Evolutionary conservation across 2,329 filamentous ascomycete genomes (phyloP), one percentile per base, ranked within the genome.

Genomic region (Aspergillus candidus): DNA sequence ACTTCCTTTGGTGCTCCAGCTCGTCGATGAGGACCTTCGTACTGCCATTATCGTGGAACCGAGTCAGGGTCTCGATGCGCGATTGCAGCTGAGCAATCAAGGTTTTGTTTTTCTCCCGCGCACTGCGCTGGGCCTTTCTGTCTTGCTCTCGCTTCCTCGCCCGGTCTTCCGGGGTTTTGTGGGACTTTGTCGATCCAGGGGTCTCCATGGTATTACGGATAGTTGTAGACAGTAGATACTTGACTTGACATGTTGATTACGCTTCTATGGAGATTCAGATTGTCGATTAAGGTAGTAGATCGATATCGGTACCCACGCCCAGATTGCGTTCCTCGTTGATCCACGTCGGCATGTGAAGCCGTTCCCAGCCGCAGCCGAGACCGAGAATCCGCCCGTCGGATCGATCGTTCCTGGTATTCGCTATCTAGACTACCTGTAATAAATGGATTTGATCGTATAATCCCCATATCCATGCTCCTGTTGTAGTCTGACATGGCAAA

Each of bases 71-170:
- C 10, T 44, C 47, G 32, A 49, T 47, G 33, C 47, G 44, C 5
- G 44, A 37, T 11, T 49, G 43, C 12, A 49, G 37, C 17, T 43
- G 40, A 3, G 43, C 43, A 29, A 49, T 49, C 6, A 41, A 37
- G 18, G 40, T 40, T 38, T 46, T 43, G 3, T 43, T 49, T 30
- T 49, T 49, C 30, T 49, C 47, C 3, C 47, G 43, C 18, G 47
- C 47, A 29, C 43, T 49, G 29, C 47, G 32, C 27, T 49, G 47
- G 27, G 47, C 47, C 39, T 49, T 43, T 31, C 47, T 43, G 32
- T 49, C 47, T 18, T 49, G 47, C 32, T 49, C 47, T 17, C 47
- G 43, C 31, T 49, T 49, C 12, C 47, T 27, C 10, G 47, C 47
- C 11, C 44, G 40, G 39, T 49, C 47, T 22, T 35, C 38, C 27